phyloP scores from a whole-genome alignment of 306 rosid species.

The Dryas octopetala region DNA sequence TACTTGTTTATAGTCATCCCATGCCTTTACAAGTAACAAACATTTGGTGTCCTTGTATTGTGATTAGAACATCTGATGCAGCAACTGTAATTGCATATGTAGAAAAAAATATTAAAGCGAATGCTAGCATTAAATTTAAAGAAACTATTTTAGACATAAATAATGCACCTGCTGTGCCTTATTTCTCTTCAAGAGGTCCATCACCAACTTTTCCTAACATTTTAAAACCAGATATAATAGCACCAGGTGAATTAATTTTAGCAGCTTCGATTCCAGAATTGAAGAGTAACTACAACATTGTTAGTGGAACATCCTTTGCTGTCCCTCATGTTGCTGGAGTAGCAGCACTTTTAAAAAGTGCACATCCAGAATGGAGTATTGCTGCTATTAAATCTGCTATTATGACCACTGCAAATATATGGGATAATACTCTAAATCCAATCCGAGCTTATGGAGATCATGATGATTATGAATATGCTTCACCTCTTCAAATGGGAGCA shows the following conservation, averaged over 20 bases:
- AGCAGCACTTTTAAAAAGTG: too few species aligned
- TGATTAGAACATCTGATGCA: slow-evolving; percentile 24
- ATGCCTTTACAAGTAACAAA: too few species aligned
- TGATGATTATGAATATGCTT: neutral
- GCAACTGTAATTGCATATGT: neutral
- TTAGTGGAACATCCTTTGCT: too few species aligned
- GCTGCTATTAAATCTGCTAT: neutral
- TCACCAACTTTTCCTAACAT: slow-evolving; percentile 25
- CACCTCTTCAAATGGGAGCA: neutral
- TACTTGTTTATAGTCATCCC: too few species aligned
- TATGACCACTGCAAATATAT: neutral
- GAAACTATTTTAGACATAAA: slow-evolving; percentile 30
- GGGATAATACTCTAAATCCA: neutral
- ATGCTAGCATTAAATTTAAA: slow-evolving; percentile 33
- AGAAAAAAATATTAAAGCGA: neutral
- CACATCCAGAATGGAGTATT: neutral
- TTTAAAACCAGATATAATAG: slow-evolving; percentile 27
- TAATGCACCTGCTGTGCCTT: slow-evolving; percentile 38
- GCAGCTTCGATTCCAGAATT: slow-evolving; percentile 22
- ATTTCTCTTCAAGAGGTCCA: slow-evolving; percentile 43
- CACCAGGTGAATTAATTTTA: slow-evolving; percentile 31
- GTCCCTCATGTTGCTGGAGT: too few species aligned
- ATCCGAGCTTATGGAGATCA: neutral
- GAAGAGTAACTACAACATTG: too few species aligned
- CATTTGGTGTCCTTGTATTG: neutral